Percentiles rank a stretch among this genome's conserved stretches.
Evolutionary conservation across 805 yeast species (phyloP).

Genomic region (Nakazawaea ambrosiae): DNA sequence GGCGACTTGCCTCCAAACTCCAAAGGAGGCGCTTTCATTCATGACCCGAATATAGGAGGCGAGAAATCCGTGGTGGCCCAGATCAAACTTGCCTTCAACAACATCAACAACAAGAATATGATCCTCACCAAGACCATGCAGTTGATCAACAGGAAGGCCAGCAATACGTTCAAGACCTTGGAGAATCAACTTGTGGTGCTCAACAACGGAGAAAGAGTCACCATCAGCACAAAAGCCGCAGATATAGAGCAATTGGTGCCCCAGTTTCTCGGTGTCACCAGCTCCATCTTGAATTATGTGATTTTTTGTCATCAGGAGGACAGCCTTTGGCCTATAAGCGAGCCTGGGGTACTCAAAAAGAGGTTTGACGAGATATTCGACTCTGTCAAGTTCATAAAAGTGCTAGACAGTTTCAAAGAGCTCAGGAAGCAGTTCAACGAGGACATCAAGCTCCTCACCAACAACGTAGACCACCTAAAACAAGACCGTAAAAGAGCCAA

Average conservation of each 20-base stretch:
- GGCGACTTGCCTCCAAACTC: constrained; percentile 95
- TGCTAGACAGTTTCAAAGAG: constrained; percentile 68
- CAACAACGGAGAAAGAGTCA: constrained; percentile 58
- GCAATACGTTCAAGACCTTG: constrained; percentile 74
- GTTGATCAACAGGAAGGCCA: constrained; percentile 50
- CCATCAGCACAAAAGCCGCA: constrained; percentile 73
- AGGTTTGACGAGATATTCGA: constrained; percentile 95
- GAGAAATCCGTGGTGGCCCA: constrained; percentile 81
- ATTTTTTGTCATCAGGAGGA: constrained; percentile 98
- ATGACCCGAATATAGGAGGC: constrained; percentile 80
- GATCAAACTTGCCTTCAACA: constrained; percentile 78
- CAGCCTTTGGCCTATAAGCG: constrained; percentile 91
- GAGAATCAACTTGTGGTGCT: constrained; percentile 81
- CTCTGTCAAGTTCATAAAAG: constrained; percentile 88
- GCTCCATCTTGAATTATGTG: constrained; percentile 83
- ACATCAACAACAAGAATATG: constrained; percentile 69
- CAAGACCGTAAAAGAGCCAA: constrained; percentile 70
- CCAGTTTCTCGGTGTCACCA: constrained; percentile 76
- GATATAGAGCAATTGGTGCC: constrained; percentile 85
- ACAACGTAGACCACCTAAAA: constrained; percentile 70
- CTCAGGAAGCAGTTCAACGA: constrained; percentile 71
- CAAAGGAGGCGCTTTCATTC: constrained; percentile 92
- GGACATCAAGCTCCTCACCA: constrained; percentile 71
- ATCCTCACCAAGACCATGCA: constrained; percentile 83
- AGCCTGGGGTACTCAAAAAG: constrained; percentile 82